Conservation (phyloP, 1,284 basidiomycete species). For the Ganoderma meredithae region DNA sequence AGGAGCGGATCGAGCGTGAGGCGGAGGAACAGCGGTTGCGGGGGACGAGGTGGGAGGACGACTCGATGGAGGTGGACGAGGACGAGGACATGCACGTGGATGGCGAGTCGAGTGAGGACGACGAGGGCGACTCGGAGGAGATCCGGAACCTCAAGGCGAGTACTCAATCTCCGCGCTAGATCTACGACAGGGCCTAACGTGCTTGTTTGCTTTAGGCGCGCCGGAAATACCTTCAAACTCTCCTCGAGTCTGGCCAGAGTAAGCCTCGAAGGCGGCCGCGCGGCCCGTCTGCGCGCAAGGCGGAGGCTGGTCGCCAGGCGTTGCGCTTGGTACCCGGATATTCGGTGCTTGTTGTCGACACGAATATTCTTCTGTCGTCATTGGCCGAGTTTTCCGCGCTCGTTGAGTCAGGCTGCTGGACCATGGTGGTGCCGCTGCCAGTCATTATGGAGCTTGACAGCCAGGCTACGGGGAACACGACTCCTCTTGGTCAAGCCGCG, state of each 20-base stretch:
- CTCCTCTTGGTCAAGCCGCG: slow-evolving; percentile 76
- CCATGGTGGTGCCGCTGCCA: slow-evolving; percentile 89
- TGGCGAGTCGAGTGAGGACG: slow-evolving; percentile 55
- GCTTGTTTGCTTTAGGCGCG: slow-evolving; percentile 56
- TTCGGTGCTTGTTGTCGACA: slow-evolving; percentile 92
- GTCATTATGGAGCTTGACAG: slow-evolving; percentile 98
- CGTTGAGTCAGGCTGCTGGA: slow-evolving; percentile 87
- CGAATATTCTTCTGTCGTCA: slow-evolving; percentile 90
- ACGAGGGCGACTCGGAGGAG: slow-evolving; percentile 75
- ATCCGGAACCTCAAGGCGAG: slow-evolving; percentile 80
- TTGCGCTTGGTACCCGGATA: slow-evolving; percentile 85
- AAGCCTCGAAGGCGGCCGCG: slow-evolving; percentile 45
- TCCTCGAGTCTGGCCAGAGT: slow-evolving; percentile 58
- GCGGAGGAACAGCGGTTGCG: slow-evolving; percentile 71
- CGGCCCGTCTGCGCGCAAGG: slow-evolving; percentile 38
- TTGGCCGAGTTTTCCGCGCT: slow-evolving; percentile 76
- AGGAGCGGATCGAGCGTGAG: slow-evolving; percentile 68
- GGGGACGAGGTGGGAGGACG: slow-evolving; percentile 67
- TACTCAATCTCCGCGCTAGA: slow-evolving; percentile 12
- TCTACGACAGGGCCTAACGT: slow-evolving; percentile 12
- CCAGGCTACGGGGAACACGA: slow-evolving; percentile 67
- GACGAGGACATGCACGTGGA: slow-evolving; percentile 47
- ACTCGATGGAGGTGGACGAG: slow-evolving; percentile 73
- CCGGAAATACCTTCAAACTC: slow-evolving; percentile 66
- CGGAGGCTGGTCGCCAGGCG: slow-evolving; percentile 45